Evolutionary conservation across 768 basidiomycete species (phyloP).

Genomic region (Russula virescens): DNA sequence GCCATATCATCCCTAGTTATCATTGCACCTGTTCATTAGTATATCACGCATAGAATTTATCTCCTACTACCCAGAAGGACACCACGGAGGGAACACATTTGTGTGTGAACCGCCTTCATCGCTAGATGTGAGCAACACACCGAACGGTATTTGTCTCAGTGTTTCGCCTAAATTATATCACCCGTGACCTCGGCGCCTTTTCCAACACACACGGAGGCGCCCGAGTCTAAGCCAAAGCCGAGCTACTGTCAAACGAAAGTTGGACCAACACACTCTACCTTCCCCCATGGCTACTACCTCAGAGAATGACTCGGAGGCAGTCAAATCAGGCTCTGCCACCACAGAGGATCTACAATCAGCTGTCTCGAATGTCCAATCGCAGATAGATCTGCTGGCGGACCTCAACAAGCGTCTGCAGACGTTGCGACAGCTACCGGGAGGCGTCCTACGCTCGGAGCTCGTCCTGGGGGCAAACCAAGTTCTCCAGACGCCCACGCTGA

Average conservation of each 20-base stretch:
- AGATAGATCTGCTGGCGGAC: slow-evolving; percentile 23
- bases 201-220: not conserved
- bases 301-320: not conserved
- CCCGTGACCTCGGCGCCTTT: not conserved
- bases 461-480: slow-evolving; percentile 10
- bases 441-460: slow-evolving; percentile 17
- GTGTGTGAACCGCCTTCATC: not conserved
- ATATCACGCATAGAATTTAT: slow-evolving; percentile 20
- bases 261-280: not conserved
- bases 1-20: slow-evolving; percentile 12
- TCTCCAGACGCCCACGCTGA: slow-evolving; percentile 1
- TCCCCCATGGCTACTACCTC: slow-evolving; percentile 6
- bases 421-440: slow-evolving; percentile 17
- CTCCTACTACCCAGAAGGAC: not conserved
- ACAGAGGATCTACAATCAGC: slow-evolving; percentile 9
- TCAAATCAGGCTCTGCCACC: not conserved
- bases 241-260: not conserved
- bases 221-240: not conserved
- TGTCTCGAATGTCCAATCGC: slow-evolving; percentile 17
- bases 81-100: not conserved
- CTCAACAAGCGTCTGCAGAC: slow-evolving; percentile 20
- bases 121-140: not conserved
- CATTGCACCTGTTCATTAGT: slow-evolving; percentile 19
- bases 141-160: not conserved
- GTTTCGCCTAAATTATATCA: not conserved